Percentiles rank a stretch among this genome's conserved stretches.
These are phyloP conservation scores for Davidsoniella neocaledoniae DNA, from an alignment of 2,329 filamentous ascomycete genomes.

Conservation along the genomic window DNA sequence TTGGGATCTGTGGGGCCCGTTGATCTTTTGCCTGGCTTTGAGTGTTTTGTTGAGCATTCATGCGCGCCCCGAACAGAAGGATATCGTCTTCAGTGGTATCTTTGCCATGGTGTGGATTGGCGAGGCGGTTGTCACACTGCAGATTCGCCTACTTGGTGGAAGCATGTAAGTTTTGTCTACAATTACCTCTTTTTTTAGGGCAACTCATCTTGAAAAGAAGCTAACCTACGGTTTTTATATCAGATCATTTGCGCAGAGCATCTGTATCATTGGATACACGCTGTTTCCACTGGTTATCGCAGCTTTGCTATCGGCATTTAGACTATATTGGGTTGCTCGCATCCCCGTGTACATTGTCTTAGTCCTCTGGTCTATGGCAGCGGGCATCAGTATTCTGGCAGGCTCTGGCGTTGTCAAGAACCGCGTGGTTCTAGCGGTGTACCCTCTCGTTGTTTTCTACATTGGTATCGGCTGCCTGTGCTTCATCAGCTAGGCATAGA, in stretches of 20 bases:
- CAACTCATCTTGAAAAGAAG: not conserved
- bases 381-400: conserved; percentile 86
- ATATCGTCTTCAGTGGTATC: conserved; percentile 83
- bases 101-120: conserved; percentile 96
- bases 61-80: conserved; percentile 63
- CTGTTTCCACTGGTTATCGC: conserved; percentile 94
- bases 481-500: conserved; percentile 62
- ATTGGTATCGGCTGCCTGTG: conserved; percentile 83
- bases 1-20: conserved; percentile 96
- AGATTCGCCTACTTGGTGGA: conserved; percentile 90
- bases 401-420: conserved; percentile 94
- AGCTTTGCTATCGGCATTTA: conserved; percentile 68
- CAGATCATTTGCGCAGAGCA: conserved; percentile 92
- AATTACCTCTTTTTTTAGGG: not conserved
- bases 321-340: conserved; percentile 61
- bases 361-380: conserved; percentile 82
- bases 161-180: conserved; percentile 60
- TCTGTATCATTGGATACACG: conserved; percentile 97
- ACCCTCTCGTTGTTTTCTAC: conserved; percentile 91
- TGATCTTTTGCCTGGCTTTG: conserved; percentile 83
- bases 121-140: conserved; percentile 88
- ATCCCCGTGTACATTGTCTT: conserved; percentile 85
- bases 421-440: conserved; percentile 82
- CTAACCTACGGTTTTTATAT: conserved; percentile 2
- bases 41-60: conserved; percentile 76